Percentiles rank a stretch among this genome's conserved stretches.
phyloP scores from a whole-genome alignment of 495 filamentous ascomycete genomes.

The Rhizodiscina lignyota region DNA sequence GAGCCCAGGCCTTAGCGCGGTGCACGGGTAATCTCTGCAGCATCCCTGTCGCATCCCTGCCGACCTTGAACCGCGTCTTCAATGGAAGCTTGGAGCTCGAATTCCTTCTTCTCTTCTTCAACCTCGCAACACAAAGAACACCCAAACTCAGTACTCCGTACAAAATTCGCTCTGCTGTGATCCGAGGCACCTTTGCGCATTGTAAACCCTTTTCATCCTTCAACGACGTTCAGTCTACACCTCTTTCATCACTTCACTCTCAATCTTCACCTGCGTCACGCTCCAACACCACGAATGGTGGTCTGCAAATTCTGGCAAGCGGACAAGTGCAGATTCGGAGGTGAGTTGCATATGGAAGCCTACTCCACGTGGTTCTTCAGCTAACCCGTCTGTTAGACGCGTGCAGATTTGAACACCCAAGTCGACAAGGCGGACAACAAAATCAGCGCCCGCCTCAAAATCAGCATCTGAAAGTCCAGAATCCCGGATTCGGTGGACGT shows the following conservation, averaged over 20 bases:
- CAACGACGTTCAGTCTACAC: neutral
- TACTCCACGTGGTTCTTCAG: neutral
- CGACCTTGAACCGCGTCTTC: neutral
- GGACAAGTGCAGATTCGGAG: slow-evolving; percentile 56
- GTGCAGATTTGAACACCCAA: slow-evolving; percentile 40
- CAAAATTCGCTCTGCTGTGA: neutral
- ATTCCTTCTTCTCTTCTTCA: too few relatives aligned
- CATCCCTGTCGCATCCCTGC: neutral
- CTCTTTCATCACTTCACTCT: neutral
- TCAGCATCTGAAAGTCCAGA: slow-evolving; percentile 13
- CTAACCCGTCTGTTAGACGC: slow-evolving; percentile 21
- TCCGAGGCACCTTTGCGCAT: neutral
- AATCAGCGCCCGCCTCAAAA: slow-evolving; percentile 26
- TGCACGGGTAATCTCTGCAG: too few relatives aligned
- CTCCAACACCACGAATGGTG: slow-evolving; percentile 5
- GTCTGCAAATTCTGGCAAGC: slow-evolving; percentile 59
- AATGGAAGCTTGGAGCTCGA: too few relatives aligned
- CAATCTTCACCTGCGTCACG: neutral
- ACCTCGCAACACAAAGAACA: neutral
- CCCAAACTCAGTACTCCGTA: neutral
- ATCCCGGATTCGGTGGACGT: slow-evolving; percentile 23
- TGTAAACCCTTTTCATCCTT: neutral
- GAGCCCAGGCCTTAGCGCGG: too few relatives aligned
- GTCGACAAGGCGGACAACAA: slow-evolving; percentile 17
- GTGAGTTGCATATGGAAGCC: slow-evolving; percentile 6